A percentile compares a stretch with the other conserved stretches of the same genome.
Conservation (phyloP, 768 basidiomycete species). For the Antrodiella citrinella region DNA sequence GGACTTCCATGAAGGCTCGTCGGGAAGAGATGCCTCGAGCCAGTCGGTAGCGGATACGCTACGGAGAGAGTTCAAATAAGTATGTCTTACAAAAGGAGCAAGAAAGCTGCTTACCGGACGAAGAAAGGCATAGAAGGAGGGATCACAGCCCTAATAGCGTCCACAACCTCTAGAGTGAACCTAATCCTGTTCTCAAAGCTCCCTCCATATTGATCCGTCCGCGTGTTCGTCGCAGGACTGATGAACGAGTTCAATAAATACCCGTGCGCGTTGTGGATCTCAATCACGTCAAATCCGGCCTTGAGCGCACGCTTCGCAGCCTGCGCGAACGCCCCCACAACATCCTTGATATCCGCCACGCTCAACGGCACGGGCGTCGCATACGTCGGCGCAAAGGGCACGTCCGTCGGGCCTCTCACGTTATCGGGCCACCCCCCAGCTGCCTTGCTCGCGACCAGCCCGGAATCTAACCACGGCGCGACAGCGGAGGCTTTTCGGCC, state of each 20-base stretch:
- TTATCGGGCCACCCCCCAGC: slow-evolving; percentile 32
- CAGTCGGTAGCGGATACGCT: slow-evolving; percentile 69
- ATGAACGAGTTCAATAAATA: slow-evolving; percentile 31
- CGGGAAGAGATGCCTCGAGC: slow-evolving; percentile 47
- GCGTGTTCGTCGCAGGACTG: slow-evolving; percentile 27
- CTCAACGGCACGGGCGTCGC: slow-evolving; percentile 15
- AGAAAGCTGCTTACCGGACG: slow-evolving; percentile 37
- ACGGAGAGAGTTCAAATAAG: not conserved
- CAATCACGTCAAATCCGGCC: slow-evolving; percentile 25
- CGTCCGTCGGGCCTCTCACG: slow-evolving; percentile 12
- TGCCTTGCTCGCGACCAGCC: slow-evolving; percentile 26
- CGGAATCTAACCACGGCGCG: slow-evolving; percentile 52
- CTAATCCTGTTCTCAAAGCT: slow-evolving; percentile 35
- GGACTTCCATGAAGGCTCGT: slow-evolving; percentile 56
- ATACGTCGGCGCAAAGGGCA: slow-evolving; percentile 4
- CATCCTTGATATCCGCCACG: slow-evolving; percentile 18
- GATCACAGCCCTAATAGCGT: slow-evolving; percentile 47
- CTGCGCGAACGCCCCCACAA: slow-evolving; percentile 20
- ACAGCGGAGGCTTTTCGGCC: slow-evolving; percentile 66
- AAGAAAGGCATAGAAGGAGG: slow-evolving; percentile 61
- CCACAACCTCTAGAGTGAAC: slow-evolving; percentile 31
- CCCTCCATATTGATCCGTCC: slow-evolving; percentile 40
- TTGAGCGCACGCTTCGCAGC: slow-evolving; percentile 32
- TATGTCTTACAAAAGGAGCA: not conserved
- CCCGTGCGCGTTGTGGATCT: slow-evolving; percentile 24